These are phyloP conservation scores for Aspergillus pseudoterreus DNA, from an alignment of 2,329 filamentous ascomycete species.

Conservation along the genomic window DNA sequence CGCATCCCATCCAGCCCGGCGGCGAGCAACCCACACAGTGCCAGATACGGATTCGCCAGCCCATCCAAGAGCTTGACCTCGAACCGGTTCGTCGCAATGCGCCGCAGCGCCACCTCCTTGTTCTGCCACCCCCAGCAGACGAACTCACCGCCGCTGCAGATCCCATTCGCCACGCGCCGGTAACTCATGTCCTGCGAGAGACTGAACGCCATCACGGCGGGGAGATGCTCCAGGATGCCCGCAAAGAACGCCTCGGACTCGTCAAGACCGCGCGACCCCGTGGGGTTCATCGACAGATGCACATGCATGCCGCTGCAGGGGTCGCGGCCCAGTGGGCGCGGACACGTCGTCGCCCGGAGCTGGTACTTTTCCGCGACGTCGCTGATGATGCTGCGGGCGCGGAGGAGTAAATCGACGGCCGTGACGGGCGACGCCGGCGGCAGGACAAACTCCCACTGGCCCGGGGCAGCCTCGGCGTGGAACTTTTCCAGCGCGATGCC, in stretches of 20 bases:
- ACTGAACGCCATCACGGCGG: conserved; percentile 20
- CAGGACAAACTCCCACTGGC: conserved; percentile 28
- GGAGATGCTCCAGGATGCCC: conserved; percentile 21
- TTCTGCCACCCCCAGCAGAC: conserved; percentile 25
- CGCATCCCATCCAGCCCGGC: conserved; percentile 15
- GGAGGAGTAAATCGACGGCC: conserved; percentile 22
- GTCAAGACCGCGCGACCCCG: neutral
- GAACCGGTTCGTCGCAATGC: conserved; percentile 18
- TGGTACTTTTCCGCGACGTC: conserved; percentile 10
- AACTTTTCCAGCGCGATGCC: conserved; percentile 23
- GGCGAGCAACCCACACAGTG: conserved; percentile 19
- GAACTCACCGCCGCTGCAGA: conserved; percentile 25
- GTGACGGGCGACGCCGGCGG: conserved; percentile 17
- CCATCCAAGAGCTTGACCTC: conserved; percentile 26
- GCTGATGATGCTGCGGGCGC: conserved; percentile 20
- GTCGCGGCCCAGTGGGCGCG: conserved; percentile 12
- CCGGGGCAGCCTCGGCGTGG: conserved; percentile 23
- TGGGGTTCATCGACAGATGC: conserved; percentile 21
- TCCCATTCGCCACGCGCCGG: conserved; percentile 18
- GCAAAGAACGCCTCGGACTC: conserved; percentile 19
- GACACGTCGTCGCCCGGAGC: conserved; percentile 21
- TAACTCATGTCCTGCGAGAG: conserved; percentile 23
- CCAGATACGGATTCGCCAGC: conserved; percentile 25
- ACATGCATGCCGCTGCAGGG: conserved; percentile 22
- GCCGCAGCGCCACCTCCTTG: conserved; percentile 22